These are phyloP conservation scores for Arxiozyma slooffiae DNA, from an alignment of 1,139 yeast genomes.

Conservation along the genomic window DNA sequence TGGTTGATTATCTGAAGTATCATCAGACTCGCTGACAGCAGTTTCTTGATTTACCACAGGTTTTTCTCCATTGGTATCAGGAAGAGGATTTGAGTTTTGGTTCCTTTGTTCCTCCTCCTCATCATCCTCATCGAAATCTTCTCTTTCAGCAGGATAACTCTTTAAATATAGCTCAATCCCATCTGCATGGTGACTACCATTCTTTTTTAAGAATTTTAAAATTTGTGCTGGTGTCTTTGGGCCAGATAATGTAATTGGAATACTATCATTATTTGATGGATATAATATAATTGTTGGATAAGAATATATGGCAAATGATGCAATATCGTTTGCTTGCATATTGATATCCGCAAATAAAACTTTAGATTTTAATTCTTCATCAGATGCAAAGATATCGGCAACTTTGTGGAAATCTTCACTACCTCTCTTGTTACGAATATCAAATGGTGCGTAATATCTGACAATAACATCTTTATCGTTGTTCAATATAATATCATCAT, in stretches of 20 bases:
- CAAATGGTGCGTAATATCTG: constrained; percentile 96
- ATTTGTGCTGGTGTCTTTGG: constrained; percentile 66
- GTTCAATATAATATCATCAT: constrained; percentile 59
- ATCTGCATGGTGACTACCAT: constrained; percentile 52
- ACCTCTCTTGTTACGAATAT: constrained; percentile 93
- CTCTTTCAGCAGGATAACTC: constrained; percentile 10
- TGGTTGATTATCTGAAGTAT: not conserved
- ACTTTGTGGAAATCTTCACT: constrained; percentile 86
- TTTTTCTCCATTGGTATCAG: constrained; percentile 8
- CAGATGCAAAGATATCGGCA: constrained; percentile 53
- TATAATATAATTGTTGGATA: constrained; percentile 87
- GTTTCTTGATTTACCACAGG: not conserved
- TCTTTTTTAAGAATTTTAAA: constrained; percentile 55
- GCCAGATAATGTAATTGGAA: constrained; percentile 59
- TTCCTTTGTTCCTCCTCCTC: constrained; percentile 5
- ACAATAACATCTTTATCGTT: constrained; percentile 74
- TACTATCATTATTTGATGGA: constrained; percentile 60
- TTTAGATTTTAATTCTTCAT: constrained; percentile 37
- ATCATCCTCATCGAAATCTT: not conserved
- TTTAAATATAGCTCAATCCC: constrained; percentile 29
- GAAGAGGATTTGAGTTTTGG: not conserved
- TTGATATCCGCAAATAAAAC: constrained; percentile 78
- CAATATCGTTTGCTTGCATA: constrained; percentile 79
- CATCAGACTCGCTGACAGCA: constrained; percentile 1
- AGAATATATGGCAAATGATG: constrained; percentile 65